Base-by-base conservation (phyloP, 2,329 filamentous ascomycete genomes). In the Diaporthe capsici region DNA sequence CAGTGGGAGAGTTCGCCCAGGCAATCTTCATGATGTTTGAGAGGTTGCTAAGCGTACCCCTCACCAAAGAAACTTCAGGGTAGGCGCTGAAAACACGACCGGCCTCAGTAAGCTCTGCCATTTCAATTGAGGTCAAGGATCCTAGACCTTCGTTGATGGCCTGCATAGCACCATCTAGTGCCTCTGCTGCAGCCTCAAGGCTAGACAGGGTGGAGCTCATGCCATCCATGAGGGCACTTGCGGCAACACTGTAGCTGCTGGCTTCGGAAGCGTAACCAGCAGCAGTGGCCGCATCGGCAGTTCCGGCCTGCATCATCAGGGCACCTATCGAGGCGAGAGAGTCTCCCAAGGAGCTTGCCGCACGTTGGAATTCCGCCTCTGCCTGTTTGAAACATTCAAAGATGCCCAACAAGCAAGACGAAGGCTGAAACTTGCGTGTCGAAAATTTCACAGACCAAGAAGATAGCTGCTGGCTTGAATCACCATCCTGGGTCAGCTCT, bases 131-230 rank as follows among this genome's bases (percentile, higher is more conserved):
- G 39, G 53, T 47, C 1, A 71, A 71, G 39, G 53, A 60, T n/a
- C 22, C 51, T 34, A 71, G 5, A 20, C 57, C 31, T 17, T 47
- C 68, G 42, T 71, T 71, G 15, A 71, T 34, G 6, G 51, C 17
- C 25, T 44, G 20, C 68, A 71, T 71, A 34, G 68, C 68, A 20
- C 51, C 68, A 58, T 71, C 68, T 15, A 71, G 39, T 9, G 37
- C 68, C 53, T 71, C 68, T 25, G 42, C 47, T 31, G 68, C 17
- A 15, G 39, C 53, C n/a, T 71, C 68, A 5, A 71, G 37, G 17
- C 37, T 31, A 15, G 28, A 34, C 25, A 58, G 15, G 20, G 55
- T 12, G n/a, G 39, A 47, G 10, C 39, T 17, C 12, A 71, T 47
- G 39, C 68, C 51, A n/a, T 34, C 39, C 22, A 57, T 22, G 20